Evolutionary conservation across 2,329 filamentous ascomycete species (phyloP).

Genomic region (Stromatinia cepivora): DNA sequence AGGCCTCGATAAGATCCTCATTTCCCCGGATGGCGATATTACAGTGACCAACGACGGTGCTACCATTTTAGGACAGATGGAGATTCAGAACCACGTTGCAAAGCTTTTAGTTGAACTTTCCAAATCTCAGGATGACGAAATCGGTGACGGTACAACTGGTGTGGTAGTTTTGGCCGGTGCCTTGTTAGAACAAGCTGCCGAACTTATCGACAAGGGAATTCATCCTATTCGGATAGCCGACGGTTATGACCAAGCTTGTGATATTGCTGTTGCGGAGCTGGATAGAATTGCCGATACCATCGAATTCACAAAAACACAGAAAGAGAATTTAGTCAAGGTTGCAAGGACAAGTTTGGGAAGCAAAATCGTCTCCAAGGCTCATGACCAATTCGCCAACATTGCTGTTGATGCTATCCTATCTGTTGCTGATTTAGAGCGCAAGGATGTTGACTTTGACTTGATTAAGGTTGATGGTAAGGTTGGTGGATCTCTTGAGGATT

Average conservation of each 20-base stretch:
- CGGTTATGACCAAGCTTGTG: constrained; percentile 95
- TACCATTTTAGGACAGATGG: constrained; percentile 97
- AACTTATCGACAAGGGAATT: constrained; percentile 99
- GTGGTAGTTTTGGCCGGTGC: constrained; percentile 95
- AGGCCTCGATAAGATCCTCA: constrained; percentile 97
- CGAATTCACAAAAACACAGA: constrained; percentile 77
- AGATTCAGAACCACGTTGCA: constrained; percentile 97
- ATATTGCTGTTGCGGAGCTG: constrained; percentile 89
- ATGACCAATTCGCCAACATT: constrained; percentile 97
- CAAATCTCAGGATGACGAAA: constrained; percentile 98
- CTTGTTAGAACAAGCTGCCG: constrained; percentile 91
- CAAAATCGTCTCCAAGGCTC: constrained; percentile 98
- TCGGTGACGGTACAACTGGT: constrained; percentile 96
- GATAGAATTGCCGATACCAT: constrained; percentile 93
- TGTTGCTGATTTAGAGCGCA: constrained; percentile 91
- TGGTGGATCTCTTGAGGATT: constrained; percentile 89
- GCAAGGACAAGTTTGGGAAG: constrained; percentile 94
- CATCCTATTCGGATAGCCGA: constrained; percentile 98
- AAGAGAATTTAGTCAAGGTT: constrained; percentile 86
- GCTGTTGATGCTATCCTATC: constrained; percentile 96
- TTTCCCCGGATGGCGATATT: constrained; percentile 97
- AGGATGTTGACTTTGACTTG: constrained; percentile 97
- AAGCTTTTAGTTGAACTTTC: constrained; percentile 96
- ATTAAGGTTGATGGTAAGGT: constrained; percentile 99
- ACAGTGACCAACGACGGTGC: constrained; percentile 99